Percentiles rank a stretch among this genome's conserved stretches.
Conservation (phyloP, 345 rosid genomes). For the Lumnitzera racemosa region DNA sequence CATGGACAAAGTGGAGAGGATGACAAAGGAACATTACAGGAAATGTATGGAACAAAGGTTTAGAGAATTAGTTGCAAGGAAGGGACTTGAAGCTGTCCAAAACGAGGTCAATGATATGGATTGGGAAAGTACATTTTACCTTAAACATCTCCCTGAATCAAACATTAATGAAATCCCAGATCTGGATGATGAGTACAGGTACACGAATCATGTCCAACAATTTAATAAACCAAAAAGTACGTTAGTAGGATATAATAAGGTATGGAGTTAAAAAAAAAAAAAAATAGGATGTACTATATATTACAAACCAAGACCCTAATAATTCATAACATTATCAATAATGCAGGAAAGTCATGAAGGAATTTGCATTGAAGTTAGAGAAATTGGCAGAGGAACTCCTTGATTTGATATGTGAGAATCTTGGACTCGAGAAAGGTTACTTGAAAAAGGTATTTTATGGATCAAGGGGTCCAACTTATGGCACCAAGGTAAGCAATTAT, state of each 20-base stretch:
- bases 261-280: too few species aligned
- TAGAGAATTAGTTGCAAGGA: slow-evolving; percentile 57
- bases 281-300: too few species aligned
- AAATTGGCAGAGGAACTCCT: slow-evolving; percentile 73
- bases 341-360: slow-evolving; percentile 61
- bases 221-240: neutral
- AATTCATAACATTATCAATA: neutral
- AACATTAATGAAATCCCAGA: slow-evolving; percentile 64
- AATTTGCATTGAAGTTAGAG: slow-evolving; percentile 65
- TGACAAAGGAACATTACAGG: slow-evolving; percentile 76
- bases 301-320: neutral
- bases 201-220: neutral
- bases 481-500: slow-evolving; percentile 91
- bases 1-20: slow-evolving; percentile 62
- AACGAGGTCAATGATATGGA: slow-evolving; percentile 73
- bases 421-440: slow-evolving; percentile 75
- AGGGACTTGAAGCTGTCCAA: slow-evolving; percentile 48
- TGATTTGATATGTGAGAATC: slow-evolving; percentile 77
- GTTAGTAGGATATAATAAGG: too few species aligned
- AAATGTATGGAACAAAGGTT: slow-evolving; percentile 86
- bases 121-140: slow-evolving; percentile 82
- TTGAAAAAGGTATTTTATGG: slow-evolving; percentile 63
- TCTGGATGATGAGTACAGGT: slow-evolving; percentile 74
- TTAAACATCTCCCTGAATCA: slow-evolving; percentile 69
- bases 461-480: slow-evolving; percentile 64